phyloP scores from a whole-genome alignment of 129 eudicot species.

The Saussurea involucrata region DNA sequence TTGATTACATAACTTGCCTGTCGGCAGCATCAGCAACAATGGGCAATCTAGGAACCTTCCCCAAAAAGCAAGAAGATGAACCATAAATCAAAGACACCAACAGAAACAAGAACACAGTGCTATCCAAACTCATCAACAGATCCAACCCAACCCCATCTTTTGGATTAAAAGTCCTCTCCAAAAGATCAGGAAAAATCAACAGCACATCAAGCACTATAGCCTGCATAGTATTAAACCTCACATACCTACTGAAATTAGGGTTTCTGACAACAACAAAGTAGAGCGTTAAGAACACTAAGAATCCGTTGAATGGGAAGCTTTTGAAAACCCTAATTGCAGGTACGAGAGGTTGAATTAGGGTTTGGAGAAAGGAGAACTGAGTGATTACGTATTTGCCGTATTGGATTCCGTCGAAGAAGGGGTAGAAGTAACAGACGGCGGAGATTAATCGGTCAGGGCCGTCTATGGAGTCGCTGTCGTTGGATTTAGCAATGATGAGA shows the following conservation, averaged over 20 bases:
- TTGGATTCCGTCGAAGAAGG: constrained; percentile 91
- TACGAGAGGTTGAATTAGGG: constrained; percentile 73
- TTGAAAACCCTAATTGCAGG: constrained; percentile 88
- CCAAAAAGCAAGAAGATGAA: constrained; percentile 61
- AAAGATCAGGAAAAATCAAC: constrained; percentile 84
- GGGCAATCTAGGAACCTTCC: constrained; percentile 88
- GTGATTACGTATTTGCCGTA: constrained; percentile 83
- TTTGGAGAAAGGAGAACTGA: constrained; percentile 69
- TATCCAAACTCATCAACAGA: constrained; percentile 91
- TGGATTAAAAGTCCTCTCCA: constrained; percentile 72
- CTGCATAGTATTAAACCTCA: constrained; percentile 98
- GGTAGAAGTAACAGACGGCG: constrained; percentile 86
- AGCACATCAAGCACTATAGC: constrained; percentile 94
- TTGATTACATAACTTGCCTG: constrained; percentile 70
- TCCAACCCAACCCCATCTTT: constrained; percentile 87
- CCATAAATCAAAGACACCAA: constrained; percentile 88
- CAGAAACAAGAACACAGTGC: constrained; percentile 89
- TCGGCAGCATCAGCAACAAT: constrained; percentile 99
- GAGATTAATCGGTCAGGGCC: constrained; percentile 89
- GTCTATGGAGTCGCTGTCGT: constrained; percentile 48
- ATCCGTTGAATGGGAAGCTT: constrained; percentile 86
- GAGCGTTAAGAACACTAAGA: constrained; percentile 64
- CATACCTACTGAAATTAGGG: constrained; percentile 85
- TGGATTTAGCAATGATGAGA: constrained; percentile 47
- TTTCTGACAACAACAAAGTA: constrained; percentile 90